Percentiles rank a stretch among this genome's conserved stretches.
Evolutionary conservation across 805 yeast species (phyloP).

Genomic region (Candida hungchunana): DNA sequence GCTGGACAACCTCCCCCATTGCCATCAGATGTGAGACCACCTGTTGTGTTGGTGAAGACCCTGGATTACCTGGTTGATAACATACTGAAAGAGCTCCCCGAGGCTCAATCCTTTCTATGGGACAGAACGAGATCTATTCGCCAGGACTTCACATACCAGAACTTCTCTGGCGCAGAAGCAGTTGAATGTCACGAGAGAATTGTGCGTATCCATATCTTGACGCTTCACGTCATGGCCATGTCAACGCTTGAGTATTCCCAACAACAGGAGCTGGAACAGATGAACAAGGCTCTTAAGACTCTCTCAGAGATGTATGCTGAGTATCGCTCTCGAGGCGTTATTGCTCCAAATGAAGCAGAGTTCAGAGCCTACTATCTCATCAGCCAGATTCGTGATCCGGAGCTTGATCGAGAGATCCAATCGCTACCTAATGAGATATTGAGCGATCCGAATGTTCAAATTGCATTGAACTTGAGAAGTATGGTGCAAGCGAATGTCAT

Average conservation of each 20-base stretch:
- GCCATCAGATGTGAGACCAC: slow-evolving; percentile 97
- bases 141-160: slow-evolving; percentile 95
- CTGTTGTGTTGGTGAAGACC: slow-evolving; percentile 62
- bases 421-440: slow-evolving; percentile 56
- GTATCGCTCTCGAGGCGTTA: slow-evolving; percentile 63
- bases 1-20: slow-evolving; percentile 98
- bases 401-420: slow-evolving; percentile 72
- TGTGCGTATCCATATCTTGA: slow-evolving; percentile 79
- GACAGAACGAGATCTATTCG: slow-evolving; percentile 95
- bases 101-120: slow-evolving; percentile 89
- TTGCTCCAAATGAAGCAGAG: slow-evolving; percentile 84
- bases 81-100: slow-evolving; percentile 65
- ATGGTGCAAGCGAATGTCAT: slow-evolving; percentile 55
- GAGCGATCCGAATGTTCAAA: slow-evolving; percentile 52
- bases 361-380: slow-evolving; percentile 84
- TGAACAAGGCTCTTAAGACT: slow-evolving; percentile 87
- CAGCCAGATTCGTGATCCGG: slow-evolving; percentile 80
- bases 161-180: slow-evolving; percentile 90
- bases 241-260: slow-evolving; percentile 70
- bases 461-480: slow-evolving; percentile 68
- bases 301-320: slow-evolving; percentile 83
- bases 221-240: slow-evolving; percentile 83
- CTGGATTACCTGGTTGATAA: slow-evolving; percentile 67
- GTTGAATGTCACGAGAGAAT: slow-evolving; percentile 89
- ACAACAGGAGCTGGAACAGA: slow-evolving; percentile 94